Base-by-base conservation (phyloP, 768 basidiomycete species). In the Russula sp. region DNA sequence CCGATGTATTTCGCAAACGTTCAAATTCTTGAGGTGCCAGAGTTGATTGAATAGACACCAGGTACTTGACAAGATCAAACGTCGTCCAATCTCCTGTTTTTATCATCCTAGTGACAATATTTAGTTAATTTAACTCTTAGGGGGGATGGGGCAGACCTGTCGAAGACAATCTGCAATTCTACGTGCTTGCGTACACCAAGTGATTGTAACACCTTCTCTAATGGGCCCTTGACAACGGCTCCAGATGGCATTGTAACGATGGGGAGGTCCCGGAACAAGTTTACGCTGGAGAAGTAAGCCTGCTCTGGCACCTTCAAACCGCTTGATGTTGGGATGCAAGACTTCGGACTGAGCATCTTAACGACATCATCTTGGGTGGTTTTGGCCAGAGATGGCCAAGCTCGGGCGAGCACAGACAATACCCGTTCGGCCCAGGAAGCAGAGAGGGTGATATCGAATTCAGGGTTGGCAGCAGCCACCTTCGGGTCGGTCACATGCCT, bases 121-220 rank as follows among this genome's bases (percentile, higher is more conserved):
- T 22, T 36, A 22, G 41, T 2, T 11, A 20, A 18, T 36, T 4
- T 18, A 63, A 43, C 16, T 36, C 16, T n/a, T n/a, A n/a, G 2
- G 25, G 25, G 18, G 47, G 25, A 36, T 11, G 47, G 16, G 45
- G 9, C 77, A 52, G 56, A 90, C 86, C 94, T 80, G 57, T 88
- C 83, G 70, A 99, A 99, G n/a, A 99, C 81, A 3, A 97, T 77
- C 71, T 98, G 94, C 2, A 98, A 78, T 62, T 98, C 90, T 7
- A 98, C 93, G 65, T 95, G 93, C 70, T 85, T 91, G 18, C 93
- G 82, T 11, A 98, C 91, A 11, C 93, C 96, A 0, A 98, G 74
- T 2, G 79, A 81, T 34, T 82, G 76, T 7, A 93, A 73, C 3
- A 92, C 71, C 65, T 82, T 86, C 70, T 95, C 93, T 66, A 92